Conservation (phyloP, 2,329 filamentous ascomycete species). For the Trichoderma sp. region DNA sequence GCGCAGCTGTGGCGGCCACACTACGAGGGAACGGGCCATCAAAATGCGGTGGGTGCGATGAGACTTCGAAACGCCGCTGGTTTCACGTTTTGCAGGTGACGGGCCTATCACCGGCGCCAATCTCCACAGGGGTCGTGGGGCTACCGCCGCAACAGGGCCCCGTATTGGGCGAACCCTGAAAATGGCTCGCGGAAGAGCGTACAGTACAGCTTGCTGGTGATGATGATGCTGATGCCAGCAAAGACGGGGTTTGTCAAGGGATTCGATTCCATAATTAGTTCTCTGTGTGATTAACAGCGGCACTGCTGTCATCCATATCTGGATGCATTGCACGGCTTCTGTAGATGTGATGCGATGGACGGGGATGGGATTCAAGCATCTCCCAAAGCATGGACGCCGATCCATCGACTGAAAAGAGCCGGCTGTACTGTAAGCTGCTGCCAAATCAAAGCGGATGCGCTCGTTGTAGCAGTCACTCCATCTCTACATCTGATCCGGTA, state of each 20-base stretch:
- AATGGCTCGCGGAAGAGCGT: slow-evolving; percentile 12
- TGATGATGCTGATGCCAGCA: not conserved
- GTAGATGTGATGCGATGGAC: not conserved
- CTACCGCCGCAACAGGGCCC: not conserved
- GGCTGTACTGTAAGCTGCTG: not conserved
- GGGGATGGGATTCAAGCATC: not conserved
- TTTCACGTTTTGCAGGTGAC: slow-evolving; percentile 31
- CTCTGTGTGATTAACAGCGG: not conserved
- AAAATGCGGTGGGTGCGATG: slow-evolving; percentile 15
- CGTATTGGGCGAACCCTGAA: slow-evolving; percentile 17
- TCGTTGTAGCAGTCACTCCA: not conserved
- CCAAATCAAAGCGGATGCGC: not conserved
- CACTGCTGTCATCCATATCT: not conserved
- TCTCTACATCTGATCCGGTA: not conserved
- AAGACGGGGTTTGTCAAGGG: not conserved
- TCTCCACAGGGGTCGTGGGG: slow-evolving; percentile 3
- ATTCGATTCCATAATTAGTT: not conserved
- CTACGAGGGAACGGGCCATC: slow-evolving; percentile 10
- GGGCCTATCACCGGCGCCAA: slow-evolving; percentile 27
- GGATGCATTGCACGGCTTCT: not conserved
- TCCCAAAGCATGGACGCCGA: not conserved
- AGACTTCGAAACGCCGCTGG: slow-evolving; percentile 33
- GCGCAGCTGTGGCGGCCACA: not conserved
- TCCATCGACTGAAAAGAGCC: not conserved
- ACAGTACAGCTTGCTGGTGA: not conserved